These are phyloP conservation scores for Aureobasidium lini DNA, from an alignment of 2,329 filamentous ascomycete species.

Conservation along the genomic window DNA sequence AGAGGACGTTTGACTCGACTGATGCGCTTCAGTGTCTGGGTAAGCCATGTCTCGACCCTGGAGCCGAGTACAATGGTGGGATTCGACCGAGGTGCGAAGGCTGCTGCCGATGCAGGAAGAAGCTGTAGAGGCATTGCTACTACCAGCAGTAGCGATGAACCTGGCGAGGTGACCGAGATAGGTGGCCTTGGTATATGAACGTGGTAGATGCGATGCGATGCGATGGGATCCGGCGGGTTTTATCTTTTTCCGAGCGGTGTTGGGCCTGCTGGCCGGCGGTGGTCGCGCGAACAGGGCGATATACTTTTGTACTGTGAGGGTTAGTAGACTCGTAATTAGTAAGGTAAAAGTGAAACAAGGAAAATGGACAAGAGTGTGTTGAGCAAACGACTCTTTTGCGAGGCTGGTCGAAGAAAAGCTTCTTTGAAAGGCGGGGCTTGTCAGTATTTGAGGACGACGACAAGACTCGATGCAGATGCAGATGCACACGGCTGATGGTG, in stretches of 20 bases:
- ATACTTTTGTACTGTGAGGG: neutral
- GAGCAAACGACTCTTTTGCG: neutral
- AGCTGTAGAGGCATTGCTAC: constrained; percentile 77
- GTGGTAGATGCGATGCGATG: constrained; percentile 14
- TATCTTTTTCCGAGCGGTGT: constrained; percentile 6
- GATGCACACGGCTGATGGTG: constrained; percentile 8
- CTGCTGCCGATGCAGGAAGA: constrained; percentile 88
- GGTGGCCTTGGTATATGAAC: neutral
- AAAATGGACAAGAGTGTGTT: neutral
- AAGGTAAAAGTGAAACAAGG: neutral
- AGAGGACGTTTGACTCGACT: constrained; percentile 94
- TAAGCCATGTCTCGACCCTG: constrained; percentile 94
- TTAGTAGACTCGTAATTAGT: constrained; percentile 9
- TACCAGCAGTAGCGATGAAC: neutral
- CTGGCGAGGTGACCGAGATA: neutral
- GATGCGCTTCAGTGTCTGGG: constrained; percentile 90
- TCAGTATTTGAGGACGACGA: neutral
- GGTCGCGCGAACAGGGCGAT: neutral
- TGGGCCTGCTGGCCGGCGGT: neutral
- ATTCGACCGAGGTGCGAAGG: constrained; percentile 87
- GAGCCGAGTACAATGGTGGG: constrained; percentile 90
- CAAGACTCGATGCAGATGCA: neutral
- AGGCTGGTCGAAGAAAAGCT: constrained; percentile 13
- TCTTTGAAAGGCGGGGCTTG: constrained; percentile 5
- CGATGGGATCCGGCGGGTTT: constrained; percentile 5